Conservation (phyloP, 139 green algal species). For the Deuterostichococcus epilithicus region DNA sequence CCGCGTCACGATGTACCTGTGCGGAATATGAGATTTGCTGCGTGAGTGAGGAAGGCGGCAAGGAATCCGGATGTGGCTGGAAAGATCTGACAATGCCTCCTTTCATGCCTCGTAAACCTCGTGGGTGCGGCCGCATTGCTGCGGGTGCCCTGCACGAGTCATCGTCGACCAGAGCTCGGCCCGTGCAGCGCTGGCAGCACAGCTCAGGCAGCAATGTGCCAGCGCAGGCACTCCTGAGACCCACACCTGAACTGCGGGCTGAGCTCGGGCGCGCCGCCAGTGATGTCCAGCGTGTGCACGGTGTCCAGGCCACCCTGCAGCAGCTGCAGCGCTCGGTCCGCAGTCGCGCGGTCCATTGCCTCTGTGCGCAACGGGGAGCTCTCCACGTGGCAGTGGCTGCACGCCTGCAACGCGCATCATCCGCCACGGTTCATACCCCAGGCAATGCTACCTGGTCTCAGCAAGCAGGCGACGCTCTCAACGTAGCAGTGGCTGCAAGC, state of each 20-base stretch:
- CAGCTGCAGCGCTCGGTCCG: constrained; percentile 70
- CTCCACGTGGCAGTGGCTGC: constrained; percentile 96
- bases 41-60: no score
- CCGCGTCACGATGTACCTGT: constrained; percentile 77
- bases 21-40: no score
- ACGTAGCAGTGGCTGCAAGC: no score
- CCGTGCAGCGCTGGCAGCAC: background rate
- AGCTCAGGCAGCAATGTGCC: background rate
- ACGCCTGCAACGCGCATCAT: constrained; percentile 33
- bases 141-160: no score
- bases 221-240: background rate
- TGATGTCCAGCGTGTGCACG: constrained; percentile 85
- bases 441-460: no score
- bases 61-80: no score
- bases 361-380: constrained; percentile 78
- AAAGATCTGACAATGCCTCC: no score
- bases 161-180: no score
- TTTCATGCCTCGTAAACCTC: no score
- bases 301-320: constrained; percentile 32
- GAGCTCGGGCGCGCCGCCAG: constrained; percentile 91
- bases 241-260: constrained; percentile 74
- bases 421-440: no score
- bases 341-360: constrained; percentile 66
- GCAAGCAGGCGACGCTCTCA: no score
- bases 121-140: no score